A percentile compares a stretch with the other conserved stretches of the same genome.
phyloP scores from a whole-genome alignment of 148 eudicot genomes.

The Pharnaceum exiguum region DNA sequence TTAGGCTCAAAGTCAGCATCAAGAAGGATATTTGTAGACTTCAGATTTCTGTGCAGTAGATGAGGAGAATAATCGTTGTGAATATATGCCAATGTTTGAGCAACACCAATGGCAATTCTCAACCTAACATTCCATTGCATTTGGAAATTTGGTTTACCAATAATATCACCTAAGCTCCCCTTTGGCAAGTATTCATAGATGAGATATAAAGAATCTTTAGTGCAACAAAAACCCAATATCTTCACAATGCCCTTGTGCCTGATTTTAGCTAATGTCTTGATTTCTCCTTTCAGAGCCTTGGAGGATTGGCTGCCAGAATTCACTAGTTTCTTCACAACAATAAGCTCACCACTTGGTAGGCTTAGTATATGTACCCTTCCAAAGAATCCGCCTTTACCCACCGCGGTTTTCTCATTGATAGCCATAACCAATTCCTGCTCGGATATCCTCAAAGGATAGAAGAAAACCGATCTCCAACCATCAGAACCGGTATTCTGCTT shows the following conservation, averaged over 20 bases:
- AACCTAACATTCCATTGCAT: slow-evolving; percentile 65
- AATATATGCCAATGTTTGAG: slow-evolving; percentile 83
- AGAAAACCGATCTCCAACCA: slow-evolving; percentile 63
- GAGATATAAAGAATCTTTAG: slow-evolving; percentile 55
- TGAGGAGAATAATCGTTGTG: slow-evolving; percentile 72
- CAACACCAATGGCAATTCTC: slow-evolving; percentile 73
- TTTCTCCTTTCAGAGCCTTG: slow-evolving; percentile 59
- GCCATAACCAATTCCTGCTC: slow-evolving; percentile 69
- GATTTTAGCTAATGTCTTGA: slow-evolving; percentile 76
- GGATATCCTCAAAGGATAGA: slow-evolving; percentile 71
- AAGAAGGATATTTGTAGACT: slow-evolving; percentile 61
- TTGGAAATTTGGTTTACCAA: slow-evolving; percentile 38
- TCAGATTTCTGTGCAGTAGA: slow-evolving; percentile 65
- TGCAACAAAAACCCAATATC: slow-evolving; percentile 69
- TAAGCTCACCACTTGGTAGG: slow-evolving; percentile 79
- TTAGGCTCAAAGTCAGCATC: slow-evolving; percentile 74
- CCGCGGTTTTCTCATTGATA: slow-evolving; percentile 55
- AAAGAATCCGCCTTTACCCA: slow-evolving; percentile 43
- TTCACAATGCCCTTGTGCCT: slow-evolving; percentile 69
- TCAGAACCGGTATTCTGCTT: slow-evolving; percentile 32
- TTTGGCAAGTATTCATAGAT: slow-evolving; percentile 60
- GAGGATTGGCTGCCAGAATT: slow-evolving; percentile 48
- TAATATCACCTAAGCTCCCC: slow-evolving; percentile 77
- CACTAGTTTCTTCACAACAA: slow-evolving; percentile 60
- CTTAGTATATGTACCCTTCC: slow-evolving; percentile 62